Evolutionary conservation across 495 filamentous ascomycete genomes (phyloP).

Genomic region (Sporormia fimetaria): DNA sequence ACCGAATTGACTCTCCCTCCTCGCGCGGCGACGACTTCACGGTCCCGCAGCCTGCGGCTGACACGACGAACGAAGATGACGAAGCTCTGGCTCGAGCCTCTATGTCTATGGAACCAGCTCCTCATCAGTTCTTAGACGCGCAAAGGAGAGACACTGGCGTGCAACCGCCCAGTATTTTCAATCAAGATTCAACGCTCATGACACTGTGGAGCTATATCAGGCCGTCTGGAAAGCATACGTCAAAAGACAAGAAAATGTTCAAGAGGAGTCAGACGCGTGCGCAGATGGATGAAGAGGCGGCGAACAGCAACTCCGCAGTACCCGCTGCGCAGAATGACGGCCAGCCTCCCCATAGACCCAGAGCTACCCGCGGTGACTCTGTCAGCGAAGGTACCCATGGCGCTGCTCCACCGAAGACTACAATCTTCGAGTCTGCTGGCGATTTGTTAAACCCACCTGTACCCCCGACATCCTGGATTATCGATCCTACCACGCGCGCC

Average conservation of each 20-base stretch:
- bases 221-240: conserved; percentile 21
- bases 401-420: conserved; percentile 75
- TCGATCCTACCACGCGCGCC: conserved; percentile 70
- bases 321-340: conserved; percentile 9
- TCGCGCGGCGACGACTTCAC: conserved; percentile 28
- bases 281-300: conserved; percentile 5
- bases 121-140: conserved; percentile 18
- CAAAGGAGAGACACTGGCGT: conserved; percentile 33
- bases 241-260: conserved; percentile 31
- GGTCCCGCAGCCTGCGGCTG: conserved; percentile 49
- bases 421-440: conserved; percentile 86
- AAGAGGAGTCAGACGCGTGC: conserved; percentile 28
- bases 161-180: conserved; percentile 23
- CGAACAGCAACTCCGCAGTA: conserved; percentile 6
- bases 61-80: conserved; percentile 45
- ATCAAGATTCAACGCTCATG: conserved; percentile 22
- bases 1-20: conserved; percentile 16
- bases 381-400: conserved; percentile 36
- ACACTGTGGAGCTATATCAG: conserved; percentile 32
- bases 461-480: conserved; percentile 65
- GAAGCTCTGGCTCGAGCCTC: conserved; percentile 24
- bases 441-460: conserved; percentile 86
- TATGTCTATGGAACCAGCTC: conserved; percentile 22
- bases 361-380: conserved; percentile 37
- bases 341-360: conserved; percentile 22